These are phyloP conservation scores for Fusarium sp. DNA, from an alignment of 2,329 filamentous ascomycete genomes.

Conservation along the genomic window DNA sequence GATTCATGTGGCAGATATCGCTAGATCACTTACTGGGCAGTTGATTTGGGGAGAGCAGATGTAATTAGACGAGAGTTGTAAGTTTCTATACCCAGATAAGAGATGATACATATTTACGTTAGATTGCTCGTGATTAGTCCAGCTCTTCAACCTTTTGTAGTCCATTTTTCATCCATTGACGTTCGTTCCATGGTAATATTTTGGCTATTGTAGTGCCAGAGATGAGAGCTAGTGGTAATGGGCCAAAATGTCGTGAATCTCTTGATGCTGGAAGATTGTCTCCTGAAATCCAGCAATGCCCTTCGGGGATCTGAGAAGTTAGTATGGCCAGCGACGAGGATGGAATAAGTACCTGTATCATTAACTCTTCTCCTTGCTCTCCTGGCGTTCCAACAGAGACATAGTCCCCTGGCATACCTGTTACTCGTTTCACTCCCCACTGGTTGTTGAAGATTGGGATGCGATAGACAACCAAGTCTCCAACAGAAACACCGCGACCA, in stretches of 20 bases:
- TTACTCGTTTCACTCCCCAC: conserved; percentile 79
- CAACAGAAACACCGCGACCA: conserved; percentile 74
- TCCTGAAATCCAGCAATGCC: conserved; percentile 90
- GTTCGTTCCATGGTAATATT: conserved; percentile 62
- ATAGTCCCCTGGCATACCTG: conserved; percentile 81
- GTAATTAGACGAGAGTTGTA: conserved; percentile 49
- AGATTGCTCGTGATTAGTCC: conserved; percentile 16
- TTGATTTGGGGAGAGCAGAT: conserved; percentile 38
- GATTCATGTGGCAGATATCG: conserved; percentile 47
- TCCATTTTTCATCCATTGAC: conserved; percentile 60
- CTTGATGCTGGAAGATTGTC: conserved; percentile 87
- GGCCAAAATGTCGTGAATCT: conserved; percentile 88
- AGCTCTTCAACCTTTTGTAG: conserved; percentile 48
- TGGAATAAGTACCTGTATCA: conserved; percentile 69
- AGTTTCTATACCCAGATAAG: conserved; percentile 45
- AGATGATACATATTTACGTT: conserved; percentile 38
- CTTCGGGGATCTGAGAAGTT: conserved; percentile 76
- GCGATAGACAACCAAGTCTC: conserved; percentile 83
- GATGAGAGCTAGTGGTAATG: conserved; percentile 85
- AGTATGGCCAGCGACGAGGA: background rate
- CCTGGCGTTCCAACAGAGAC: conserved; percentile 73
- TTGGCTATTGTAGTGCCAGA: conserved; percentile 82
- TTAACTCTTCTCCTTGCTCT: conserved; percentile 55
- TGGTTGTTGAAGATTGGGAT: conserved; percentile 74
- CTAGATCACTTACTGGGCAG: conserved; percentile 29